phyloP scores from a whole-genome alignment of 2,329 filamentous ascomycete genomes.

The Aureobasidium vineae region DNA sequence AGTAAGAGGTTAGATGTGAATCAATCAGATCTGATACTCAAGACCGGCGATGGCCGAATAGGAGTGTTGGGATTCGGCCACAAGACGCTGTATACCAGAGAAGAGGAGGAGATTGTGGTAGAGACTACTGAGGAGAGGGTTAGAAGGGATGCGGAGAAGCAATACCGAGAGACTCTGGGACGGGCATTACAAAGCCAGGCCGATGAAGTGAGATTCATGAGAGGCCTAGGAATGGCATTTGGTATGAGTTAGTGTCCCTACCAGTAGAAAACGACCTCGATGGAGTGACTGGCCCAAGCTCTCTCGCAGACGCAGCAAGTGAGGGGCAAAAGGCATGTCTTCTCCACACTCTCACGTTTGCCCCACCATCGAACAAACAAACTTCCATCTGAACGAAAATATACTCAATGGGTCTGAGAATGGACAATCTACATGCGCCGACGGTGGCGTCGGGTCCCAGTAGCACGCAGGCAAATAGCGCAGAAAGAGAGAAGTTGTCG shows the following conservation, averaged over 20 bases:
- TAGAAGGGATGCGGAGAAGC: slow-evolving; percentile 56
- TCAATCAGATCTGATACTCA: slow-evolving; percentile 70
- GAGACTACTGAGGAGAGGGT: slow-evolving; percentile 47
- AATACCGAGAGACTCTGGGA: slow-evolving; percentile 70
- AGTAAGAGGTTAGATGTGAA: slow-evolving; percentile 35
- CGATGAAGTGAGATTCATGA: slow-evolving; percentile 73
- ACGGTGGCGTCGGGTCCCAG: slow-evolving; percentile 76
- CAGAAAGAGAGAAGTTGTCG: slow-evolving; percentile 59
- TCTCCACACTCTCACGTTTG: slow-evolving; percentile 21
- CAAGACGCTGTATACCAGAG: slow-evolving; percentile 34
- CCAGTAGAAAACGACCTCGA: not conserved
- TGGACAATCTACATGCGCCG: slow-evolving; percentile 68
- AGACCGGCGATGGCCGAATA: slow-evolving; percentile 78
- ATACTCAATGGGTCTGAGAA: slow-evolving; percentile 53
- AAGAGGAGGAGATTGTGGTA: slow-evolving; percentile 48
- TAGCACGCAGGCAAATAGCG: slow-evolving; percentile 42
- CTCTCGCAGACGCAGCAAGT: slow-evolving; percentile 10
- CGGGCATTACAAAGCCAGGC: slow-evolving; percentile 72
- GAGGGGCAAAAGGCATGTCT: slow-evolving; percentile 23
- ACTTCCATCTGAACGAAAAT: not conserved
- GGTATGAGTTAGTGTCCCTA: not conserved
- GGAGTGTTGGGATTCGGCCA: slow-evolving; percentile 61
- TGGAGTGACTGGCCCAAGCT: slow-evolving; percentile 21
- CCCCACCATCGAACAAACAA: slow-evolving; percentile 17
- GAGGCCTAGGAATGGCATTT: slow-evolving; percentile 54